phyloP scores from a whole-genome alignment of 1,139 yeast species.

The Blastobotrys serpentis region DNA sequence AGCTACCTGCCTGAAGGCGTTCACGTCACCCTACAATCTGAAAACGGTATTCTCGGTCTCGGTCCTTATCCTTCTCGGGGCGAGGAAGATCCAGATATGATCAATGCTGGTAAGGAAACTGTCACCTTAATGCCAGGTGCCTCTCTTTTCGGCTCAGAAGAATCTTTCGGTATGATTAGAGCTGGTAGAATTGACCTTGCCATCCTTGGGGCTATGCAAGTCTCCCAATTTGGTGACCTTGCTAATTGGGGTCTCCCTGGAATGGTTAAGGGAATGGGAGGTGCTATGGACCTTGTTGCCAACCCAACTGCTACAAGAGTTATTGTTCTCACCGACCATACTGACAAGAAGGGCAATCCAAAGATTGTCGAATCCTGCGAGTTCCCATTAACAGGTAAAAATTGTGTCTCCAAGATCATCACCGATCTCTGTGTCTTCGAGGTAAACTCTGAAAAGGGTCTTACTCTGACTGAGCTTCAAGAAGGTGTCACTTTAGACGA shows the following conservation, averaged over 20 bases:
- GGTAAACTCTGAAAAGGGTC: constrained; percentile 38
- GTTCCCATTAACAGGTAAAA: constrained; percentile 49
- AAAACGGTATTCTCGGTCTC: constrained; percentile 48
- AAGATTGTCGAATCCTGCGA: constrained; percentile 44
- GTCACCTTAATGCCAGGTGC: constrained; percentile 46
- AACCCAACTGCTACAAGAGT: constrained; percentile 45
- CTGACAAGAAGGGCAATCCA: constrained; percentile 46
- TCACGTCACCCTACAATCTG: constrained; percentile 45
- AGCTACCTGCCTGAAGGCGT: constrained; percentile 39
- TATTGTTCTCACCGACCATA: constrained; percentile 47
- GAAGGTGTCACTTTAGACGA: constrained; percentile 42
- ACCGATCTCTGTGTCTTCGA: constrained; percentile 50
- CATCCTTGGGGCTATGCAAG: constrained; percentile 48
- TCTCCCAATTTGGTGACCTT: constrained; percentile 45
- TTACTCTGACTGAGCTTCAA: constrained; percentile 43
- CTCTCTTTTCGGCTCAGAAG: constrained; percentile 48
- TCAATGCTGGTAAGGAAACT: constrained; percentile 50
- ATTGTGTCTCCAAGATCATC: constrained; percentile 47
- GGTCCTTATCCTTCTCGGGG: constrained; percentile 47
- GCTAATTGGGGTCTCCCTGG: constrained; percentile 53
- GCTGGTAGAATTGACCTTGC: constrained; percentile 45
- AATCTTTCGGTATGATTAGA: constrained; percentile 48
- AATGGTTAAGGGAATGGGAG: constrained; percentile 50
- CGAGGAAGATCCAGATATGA: constrained; percentile 46
- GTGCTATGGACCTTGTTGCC: constrained; percentile 51